Evolutionary conservation across 2,329 filamentous ascomycete genomes (phyloP).

Genomic region (Pseudogymnoascus sp.): DNA sequence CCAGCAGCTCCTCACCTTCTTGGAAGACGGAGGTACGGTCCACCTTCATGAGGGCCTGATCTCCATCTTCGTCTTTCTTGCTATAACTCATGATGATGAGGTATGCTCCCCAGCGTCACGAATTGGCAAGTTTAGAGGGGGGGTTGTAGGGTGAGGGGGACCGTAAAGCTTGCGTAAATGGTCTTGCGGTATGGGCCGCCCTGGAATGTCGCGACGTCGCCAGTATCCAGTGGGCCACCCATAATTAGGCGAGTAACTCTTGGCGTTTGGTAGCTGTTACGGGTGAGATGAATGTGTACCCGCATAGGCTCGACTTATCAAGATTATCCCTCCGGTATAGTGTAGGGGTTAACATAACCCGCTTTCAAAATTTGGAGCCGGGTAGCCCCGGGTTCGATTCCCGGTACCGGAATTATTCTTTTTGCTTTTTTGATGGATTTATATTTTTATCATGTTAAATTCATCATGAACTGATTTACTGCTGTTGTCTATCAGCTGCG

Average conservation of each 20-base stretch:
- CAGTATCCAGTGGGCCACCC: neutral
- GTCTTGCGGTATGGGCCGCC: neutral
- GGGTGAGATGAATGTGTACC: neutral
- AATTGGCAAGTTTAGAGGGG: constrained; percentile 19
- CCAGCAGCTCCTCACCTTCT: constrained; percentile 60
- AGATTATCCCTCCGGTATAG: constrained; percentile 13
- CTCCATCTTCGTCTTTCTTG: constrained; percentile 98
- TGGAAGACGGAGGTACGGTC: constrained; percentile 97
- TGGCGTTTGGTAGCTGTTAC: neutral
- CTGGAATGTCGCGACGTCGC: constrained; percentile 3
- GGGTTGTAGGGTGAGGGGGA: too few relatives aligned
- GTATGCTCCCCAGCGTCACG: constrained; percentile 30
- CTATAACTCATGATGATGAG: constrained; percentile 74
- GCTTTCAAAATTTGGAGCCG: constrained; percentile 13
- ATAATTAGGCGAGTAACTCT: neutral
- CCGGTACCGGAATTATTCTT: constrained; percentile 14
- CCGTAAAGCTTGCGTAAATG: neutral
- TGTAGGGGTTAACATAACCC: constrained; percentile 16
- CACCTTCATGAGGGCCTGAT: constrained; percentile 88
- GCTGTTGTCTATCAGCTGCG: neutral
- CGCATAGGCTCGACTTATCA: neutral
- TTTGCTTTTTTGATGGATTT: neutral
- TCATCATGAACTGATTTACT: neutral
- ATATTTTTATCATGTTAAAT: neutral
- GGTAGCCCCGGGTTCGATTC: constrained; percentile 15